Conservation (phyloP, 2,329 filamentous ascomycete species). For the Davidsoniella australis region DNA sequence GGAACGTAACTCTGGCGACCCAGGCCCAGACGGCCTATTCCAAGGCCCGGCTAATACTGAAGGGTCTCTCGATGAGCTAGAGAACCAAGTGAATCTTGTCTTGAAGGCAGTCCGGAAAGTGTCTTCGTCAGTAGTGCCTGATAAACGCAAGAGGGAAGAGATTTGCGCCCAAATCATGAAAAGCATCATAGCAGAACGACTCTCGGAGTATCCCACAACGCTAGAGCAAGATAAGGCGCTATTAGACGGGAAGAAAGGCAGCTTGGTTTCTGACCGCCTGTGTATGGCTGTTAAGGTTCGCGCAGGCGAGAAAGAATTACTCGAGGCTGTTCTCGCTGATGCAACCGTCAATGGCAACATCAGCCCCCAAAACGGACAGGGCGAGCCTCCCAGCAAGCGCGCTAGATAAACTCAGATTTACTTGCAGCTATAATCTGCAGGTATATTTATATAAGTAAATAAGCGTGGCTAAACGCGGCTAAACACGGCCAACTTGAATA, state of each 20-base stretch:
- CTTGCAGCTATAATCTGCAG: too few relatives aligned
- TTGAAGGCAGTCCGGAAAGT: constrained; percentile 32
- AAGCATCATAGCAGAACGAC: constrained; percentile 22
- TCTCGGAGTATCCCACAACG: constrained; percentile 27
- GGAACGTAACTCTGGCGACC: constrained; percentile 35
- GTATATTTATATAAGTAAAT: too few relatives aligned
- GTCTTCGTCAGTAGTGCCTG: constrained; percentile 25
- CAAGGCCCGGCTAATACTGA: constrained; percentile 22
- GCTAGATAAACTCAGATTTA: neutral
- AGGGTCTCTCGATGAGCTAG: constrained; percentile 32
- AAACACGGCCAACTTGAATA: too few relatives aligned
- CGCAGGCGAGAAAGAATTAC: constrained; percentile 53
- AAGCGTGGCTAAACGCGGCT: too few relatives aligned
- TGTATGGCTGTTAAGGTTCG: constrained; percentile 52
- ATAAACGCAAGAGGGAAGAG: constrained; percentile 33
- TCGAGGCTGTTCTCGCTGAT: constrained; percentile 33
- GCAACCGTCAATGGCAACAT: neutral
- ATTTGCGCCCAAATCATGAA: constrained; percentile 25
- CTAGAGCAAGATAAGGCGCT: constrained; percentile 25
- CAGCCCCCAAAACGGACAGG: neutral
- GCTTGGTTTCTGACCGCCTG: too few relatives aligned
- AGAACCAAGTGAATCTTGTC: constrained; percentile 32
- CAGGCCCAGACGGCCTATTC: constrained; percentile 31
- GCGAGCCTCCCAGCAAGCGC: neutral
- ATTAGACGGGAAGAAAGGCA: constrained; percentile 21